Evolutionary conservation across 129 eudicot species (phyloP).

Genomic region (Arctium lappa): DNA sequence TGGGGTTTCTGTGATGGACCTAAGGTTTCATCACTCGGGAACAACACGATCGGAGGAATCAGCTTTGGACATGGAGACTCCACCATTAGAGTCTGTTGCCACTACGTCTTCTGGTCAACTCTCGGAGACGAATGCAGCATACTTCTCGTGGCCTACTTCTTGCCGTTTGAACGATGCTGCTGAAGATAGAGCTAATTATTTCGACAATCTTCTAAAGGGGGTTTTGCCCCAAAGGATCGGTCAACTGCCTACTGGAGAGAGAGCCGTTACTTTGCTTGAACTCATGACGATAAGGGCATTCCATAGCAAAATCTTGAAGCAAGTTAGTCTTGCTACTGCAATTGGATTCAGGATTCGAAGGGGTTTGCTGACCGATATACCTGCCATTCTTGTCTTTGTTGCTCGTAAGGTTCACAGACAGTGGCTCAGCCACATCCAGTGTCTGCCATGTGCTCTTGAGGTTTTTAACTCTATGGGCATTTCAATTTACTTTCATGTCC

Average conservation of each 20-base stretch:
- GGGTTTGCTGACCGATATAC: constrained; percentile 68
- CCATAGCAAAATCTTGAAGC: constrained; percentile 62
- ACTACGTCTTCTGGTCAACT: constrained; percentile 49
- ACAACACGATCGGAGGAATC: constrained; percentile 54
- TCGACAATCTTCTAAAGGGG: constrained; percentile 71
- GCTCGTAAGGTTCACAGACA: constrained; percentile 71
- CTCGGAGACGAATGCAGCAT: constrained; percentile 65
- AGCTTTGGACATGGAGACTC: constrained; percentile 51
- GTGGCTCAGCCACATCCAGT: constrained; percentile 63
- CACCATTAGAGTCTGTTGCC: constrained; percentile 38
- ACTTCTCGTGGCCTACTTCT: constrained; percentile 78
- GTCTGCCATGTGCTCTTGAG: constrained; percentile 78
- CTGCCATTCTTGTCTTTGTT: constrained; percentile 87
- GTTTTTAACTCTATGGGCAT: constrained; percentile 30
- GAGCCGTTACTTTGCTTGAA: constrained; percentile 71
- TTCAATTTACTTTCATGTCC: constrained; percentile 21
- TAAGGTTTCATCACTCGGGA: constrained; percentile 30
- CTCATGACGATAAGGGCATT: constrained; percentile 79
- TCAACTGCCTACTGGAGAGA: constrained; percentile 60
- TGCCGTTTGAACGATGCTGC: constrained; percentile 53
- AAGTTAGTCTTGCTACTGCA: constrained; percentile 80
- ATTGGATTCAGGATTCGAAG: constrained; percentile 64
- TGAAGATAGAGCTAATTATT: constrained; percentile 66
- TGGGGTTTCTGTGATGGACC: constrained; percentile 32
- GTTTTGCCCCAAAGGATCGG: constrained; percentile 72